phyloP scores from a whole-genome alignment of 2,329 filamentous ascomycete genomes.

The Penicillium hesseltinei region DNA sequence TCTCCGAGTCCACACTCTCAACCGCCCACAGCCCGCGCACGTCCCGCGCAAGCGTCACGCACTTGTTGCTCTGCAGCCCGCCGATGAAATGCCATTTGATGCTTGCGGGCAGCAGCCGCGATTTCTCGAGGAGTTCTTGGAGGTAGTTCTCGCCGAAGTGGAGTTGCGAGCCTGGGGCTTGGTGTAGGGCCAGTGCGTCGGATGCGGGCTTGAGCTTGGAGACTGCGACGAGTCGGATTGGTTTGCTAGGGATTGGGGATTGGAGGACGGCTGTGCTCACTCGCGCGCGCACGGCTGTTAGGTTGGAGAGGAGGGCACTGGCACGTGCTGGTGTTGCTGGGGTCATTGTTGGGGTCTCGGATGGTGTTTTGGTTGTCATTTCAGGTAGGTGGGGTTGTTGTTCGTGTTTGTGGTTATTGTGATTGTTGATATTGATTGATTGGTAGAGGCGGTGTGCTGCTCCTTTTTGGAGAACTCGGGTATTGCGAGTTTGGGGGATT shows the following conservation, averaged over 20 bases:
- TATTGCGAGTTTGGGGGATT: background rate
- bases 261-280: conserved; percentile 51
- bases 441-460: background rate
- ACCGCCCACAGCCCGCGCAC: conserved; percentile 90
- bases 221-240: conserved; percentile 77
- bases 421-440: background rate
- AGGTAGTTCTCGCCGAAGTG: conserved; percentile 98
- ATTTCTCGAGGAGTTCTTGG: conserved; percentile 85
- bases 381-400: conserved; percentile 4
- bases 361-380: conserved; percentile 10
- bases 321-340: conserved; percentile 55
- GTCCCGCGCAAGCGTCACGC: conserved; percentile 74
- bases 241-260: conserved; percentile 18
- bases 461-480: too few species aligned
- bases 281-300: conserved; percentile 59
- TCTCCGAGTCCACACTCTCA: conserved; percentile 80
- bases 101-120: conserved; percentile 66
- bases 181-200: conserved; percentile 82
- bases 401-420: background rate
- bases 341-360: conserved; percentile 50
- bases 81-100: conserved; percentile 98
- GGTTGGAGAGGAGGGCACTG: conserved; percentile 60
- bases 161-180: conserved; percentile 56
- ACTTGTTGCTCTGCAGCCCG: conserved; percentile 89
- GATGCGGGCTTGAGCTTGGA: conserved; percentile 93